phyloP scores from a whole-genome alignment of 371 early-diverging fungal species.

The Mucor ambiguus region DNA sequence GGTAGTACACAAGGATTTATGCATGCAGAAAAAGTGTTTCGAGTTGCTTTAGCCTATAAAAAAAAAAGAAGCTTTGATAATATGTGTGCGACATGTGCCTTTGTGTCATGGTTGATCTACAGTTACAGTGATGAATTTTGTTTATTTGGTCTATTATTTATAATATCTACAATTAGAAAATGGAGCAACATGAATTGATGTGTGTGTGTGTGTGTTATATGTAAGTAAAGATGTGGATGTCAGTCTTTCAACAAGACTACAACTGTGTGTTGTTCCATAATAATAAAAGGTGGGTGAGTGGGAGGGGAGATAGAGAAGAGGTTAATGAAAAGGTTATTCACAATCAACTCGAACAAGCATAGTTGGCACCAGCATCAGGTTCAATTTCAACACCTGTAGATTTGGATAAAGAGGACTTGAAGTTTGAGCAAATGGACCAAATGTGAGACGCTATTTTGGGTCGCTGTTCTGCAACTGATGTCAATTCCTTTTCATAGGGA shows the following conservation, averaged over 20 bases:
- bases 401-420: slow-evolving; percentile 8
- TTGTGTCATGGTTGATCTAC: background rate
- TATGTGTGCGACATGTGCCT: background rate
- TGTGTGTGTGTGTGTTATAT: background rate
- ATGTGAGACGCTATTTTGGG: slow-evolving; percentile 39
- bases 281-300: background rate
- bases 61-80: too few species aligned
- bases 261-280: background rate
- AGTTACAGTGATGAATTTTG: background rate
- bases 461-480: slow-evolving; percentile 33
- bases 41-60: background rate
- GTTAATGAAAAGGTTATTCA: background rate
- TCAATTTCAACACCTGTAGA: background rate
- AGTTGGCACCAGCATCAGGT: background rate
- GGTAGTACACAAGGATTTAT: background rate
- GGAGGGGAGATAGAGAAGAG: background rate
- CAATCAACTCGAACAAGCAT: slow-evolving; percentile 6
- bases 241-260: background rate
- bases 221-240: background rate
- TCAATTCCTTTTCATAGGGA: slow-evolving; percentile 61
- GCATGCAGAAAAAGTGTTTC: background rate
- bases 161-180: slow-evolving; percentile 5
- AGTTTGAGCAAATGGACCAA: slow-evolving; percentile 29
- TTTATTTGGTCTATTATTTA: slow-evolving; percentile 5
- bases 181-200: slow-evolving; percentile 1